Evolutionary conservation across 805 yeast genomes (phyloP).

Genomic region (Saturnispora quitensis): DNA sequence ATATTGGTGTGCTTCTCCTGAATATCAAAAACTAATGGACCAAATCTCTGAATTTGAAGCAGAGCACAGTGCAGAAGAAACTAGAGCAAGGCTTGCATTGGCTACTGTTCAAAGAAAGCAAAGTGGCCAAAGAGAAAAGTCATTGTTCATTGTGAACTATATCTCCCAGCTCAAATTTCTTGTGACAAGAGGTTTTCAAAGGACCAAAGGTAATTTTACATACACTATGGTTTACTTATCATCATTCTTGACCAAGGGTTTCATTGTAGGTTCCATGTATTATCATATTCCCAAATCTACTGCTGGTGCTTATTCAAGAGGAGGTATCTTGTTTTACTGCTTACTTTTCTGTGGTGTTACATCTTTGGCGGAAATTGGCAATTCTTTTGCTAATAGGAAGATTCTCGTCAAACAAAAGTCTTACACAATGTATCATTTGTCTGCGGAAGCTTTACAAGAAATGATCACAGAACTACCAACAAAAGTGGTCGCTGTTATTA

Average conservation of each 20-base stretch:
- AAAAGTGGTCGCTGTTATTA: slow-evolving; percentile 41
- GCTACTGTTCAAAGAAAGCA: slow-evolving; percentile 33
- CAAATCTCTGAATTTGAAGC: slow-evolving; percentile 32
- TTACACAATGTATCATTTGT: slow-evolving; percentile 54
- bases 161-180: slow-evolving; percentile 43
- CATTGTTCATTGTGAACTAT: slow-evolving; percentile 33
- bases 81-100: slow-evolving; percentile 32
- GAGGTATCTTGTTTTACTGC: slow-evolving; percentile 54
- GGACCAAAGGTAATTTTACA: slow-evolving; percentile 52
- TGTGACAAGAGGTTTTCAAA: slow-evolving; percentile 47
- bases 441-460: slow-evolving; percentile 56
- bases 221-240: slow-evolving; percentile 44
- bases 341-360: slow-evolving; percentile 53
- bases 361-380: slow-evolving; percentile 54
- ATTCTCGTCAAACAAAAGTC: slow-evolving; percentile 56
- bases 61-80: slow-evolving; percentile 30
- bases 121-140: slow-evolving; percentile 29
- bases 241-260: slow-evolving; percentile 49
- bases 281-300: slow-evolving; percentile 44
- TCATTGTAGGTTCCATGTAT: slow-evolving; percentile 53
- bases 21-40: slow-evolving; percentile 34
- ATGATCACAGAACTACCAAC: slow-evolving; percentile 53
- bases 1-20: slow-evolving; percentile 50
- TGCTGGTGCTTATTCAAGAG: slow-evolving; percentile 50
- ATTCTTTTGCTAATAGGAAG: slow-evolving; percentile 52